Conservation (phyloP, 2,329 filamentous ascomycete species). For the Xylaria sp. region DNA sequence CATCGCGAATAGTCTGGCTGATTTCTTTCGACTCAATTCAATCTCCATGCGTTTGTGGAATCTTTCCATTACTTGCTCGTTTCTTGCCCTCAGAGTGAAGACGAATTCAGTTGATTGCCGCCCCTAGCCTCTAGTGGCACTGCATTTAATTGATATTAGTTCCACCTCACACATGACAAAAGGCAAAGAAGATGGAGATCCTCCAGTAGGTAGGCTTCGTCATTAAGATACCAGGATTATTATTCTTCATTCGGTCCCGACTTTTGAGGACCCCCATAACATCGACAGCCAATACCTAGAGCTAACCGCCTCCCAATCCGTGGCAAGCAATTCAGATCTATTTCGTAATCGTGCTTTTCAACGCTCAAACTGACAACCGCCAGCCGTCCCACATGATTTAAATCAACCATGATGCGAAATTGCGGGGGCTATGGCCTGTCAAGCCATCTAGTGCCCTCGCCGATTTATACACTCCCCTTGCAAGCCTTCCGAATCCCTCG, state of each 20-base stretch:
- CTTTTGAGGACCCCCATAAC: constrained; percentile 19
- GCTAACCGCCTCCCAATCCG: constrained; percentile 9
- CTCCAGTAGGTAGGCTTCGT: constrained; percentile 30
- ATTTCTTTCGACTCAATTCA: constrained; percentile 2
- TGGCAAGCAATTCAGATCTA: constrained; percentile 36
- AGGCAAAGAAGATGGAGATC: constrained; percentile 36
- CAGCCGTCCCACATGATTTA: constrained; percentile 27
- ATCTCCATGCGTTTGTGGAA: not conserved
- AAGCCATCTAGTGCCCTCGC: constrained; percentile 8
- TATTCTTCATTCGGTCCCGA: constrained; percentile 19
- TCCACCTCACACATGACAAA: constrained; percentile 42
- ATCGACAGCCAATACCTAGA: constrained; percentile 14
- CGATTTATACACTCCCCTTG: constrained; percentile 32
- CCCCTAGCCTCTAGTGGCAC: not conserved
- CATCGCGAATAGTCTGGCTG: constrained; percentile 14
- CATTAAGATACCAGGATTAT: constrained; percentile 41
- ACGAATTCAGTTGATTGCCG: constrained; percentile 2
- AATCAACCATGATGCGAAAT: constrained; percentile 28
- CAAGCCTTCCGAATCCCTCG: constrained; percentile 11
- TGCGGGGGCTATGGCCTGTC: constrained; percentile 3
- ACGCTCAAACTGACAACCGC: constrained; percentile 28
- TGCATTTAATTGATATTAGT: constrained; percentile 44
- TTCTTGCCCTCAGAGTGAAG: not conserved
- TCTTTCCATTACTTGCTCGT: constrained; percentile 3
- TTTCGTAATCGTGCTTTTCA: constrained; percentile 33